Evolutionary conservation across 78 protist species (phyloP).

Genomic region (Carpediemonas membranifera): DNA sequence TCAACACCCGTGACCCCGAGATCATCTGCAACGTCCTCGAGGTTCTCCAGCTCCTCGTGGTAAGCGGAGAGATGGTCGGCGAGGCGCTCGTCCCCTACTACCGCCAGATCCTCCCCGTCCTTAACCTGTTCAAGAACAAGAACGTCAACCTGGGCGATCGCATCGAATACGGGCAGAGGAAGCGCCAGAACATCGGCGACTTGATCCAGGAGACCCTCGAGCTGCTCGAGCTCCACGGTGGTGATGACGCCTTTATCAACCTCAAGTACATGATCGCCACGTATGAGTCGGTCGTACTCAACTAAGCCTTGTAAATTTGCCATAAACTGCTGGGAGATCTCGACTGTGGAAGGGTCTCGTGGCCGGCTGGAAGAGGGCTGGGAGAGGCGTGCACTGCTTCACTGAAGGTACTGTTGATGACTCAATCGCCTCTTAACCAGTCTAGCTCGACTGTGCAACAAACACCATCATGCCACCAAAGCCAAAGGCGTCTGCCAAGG

Average conservation of each 20-base stretch:
- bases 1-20: not conserved
- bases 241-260: slow-evolving; percentile 72
- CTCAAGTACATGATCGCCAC: slow-evolving; percentile 67
- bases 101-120: slow-evolving; percentile 78
- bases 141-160: slow-evolving; percentile 54
- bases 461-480: too few species aligned
- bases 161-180: slow-evolving; percentile 69
- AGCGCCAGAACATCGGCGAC: slow-evolving; percentile 56
- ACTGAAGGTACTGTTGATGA: too few species aligned
- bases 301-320: too few species aligned
- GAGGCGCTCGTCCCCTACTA: slow-evolving; percentile 78
- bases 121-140: slow-evolving; percentile 62
- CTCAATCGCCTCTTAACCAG: too few species aligned
- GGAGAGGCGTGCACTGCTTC: too few species aligned
- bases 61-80: slow-evolving; percentile 52
- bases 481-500: too few species aligned
- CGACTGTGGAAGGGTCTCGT: too few species aligned
- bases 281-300: not conserved
- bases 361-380: too few species aligned
- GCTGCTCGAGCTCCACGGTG: slow-evolving; percentile 51
- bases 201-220: slow-evolving; percentile 75
- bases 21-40: not conserved
- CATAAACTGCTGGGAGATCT: too few species aligned
- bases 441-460: too few species aligned
- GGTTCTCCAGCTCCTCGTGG: slow-evolving; percentile 68